Conservation (phyloP, 805 yeast species). For the Wickerhamomyces canadensis region DNA sequence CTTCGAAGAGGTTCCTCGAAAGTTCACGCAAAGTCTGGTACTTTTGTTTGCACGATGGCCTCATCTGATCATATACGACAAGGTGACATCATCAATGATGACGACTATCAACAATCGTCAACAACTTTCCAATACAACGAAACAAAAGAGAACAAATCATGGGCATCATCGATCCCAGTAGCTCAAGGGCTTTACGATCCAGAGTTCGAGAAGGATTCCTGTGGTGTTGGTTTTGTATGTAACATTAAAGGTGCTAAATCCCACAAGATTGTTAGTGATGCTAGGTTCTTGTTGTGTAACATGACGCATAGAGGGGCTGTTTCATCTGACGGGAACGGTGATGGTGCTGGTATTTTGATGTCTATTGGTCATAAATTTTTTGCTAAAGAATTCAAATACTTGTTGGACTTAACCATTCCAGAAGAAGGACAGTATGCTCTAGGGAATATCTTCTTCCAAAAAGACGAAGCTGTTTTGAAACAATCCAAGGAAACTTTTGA, state of each 20-base stretch:
- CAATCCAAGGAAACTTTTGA: conserved; percentile 76
- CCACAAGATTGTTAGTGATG: conserved; percentile 92
- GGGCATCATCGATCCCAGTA: conserved; percentile 88
- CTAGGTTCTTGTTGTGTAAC: conserved; percentile 80
- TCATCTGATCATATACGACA: neutral
- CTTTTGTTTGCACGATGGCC: too few relatives aligned
- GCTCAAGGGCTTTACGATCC: conserved; percentile 92
- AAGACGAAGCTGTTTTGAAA: conserved; percentile 62
- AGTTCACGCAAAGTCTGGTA: too few relatives aligned
- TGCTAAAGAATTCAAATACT: conserved; percentile 74
- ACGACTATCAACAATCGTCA: conserved; percentile 11
- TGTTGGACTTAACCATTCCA: conserved; percentile 65
- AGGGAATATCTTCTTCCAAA: conserved; percentile 91
- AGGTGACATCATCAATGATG: conserved; percentile 2
- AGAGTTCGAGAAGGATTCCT: conserved; percentile 89
- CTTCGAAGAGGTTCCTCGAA: too few relatives aligned
- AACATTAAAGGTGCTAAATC: conserved; percentile 83
- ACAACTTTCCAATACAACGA: conserved; percentile 52
- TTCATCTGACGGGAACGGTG: conserved; percentile 95
- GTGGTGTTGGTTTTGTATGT: conserved; percentile 98
- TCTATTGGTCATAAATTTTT: conserved; percentile 89
- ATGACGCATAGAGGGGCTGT: conserved; percentile 99
- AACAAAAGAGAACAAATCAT: conserved; percentile 70
- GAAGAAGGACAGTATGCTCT: conserved; percentile 84
- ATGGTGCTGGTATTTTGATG: conserved; percentile 96